phyloP scores from a whole-genome alignment of 2,329 filamentous ascomycete species.

The Fusarium devonianum region DNA sequence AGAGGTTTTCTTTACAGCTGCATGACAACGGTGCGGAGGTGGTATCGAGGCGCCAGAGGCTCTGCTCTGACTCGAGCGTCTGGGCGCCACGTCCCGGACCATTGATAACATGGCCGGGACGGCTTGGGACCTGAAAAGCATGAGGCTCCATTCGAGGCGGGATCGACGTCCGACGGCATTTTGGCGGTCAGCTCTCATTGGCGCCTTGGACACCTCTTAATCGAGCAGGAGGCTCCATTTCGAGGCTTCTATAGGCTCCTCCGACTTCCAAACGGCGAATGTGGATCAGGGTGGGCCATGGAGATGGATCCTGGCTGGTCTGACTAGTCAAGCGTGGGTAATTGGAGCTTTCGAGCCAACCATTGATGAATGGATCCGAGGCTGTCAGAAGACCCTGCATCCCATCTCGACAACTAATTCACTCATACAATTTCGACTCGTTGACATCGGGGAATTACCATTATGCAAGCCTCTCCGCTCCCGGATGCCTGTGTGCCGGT shows the following conservation, averaged over 20 bases:
- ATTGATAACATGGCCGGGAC: constrained; percentile 10
- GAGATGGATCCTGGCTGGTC: constrained; percentile 28
- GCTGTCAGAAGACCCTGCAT: constrained; percentile 39
- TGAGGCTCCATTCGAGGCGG: constrained; percentile 26
- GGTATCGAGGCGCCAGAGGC: constrained; percentile 6
- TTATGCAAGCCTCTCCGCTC: constrained; percentile 15
- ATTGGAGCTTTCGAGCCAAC: constrained; percentile 21
- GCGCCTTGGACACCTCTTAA: constrained; percentile 11
- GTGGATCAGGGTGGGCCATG: constrained; percentile 23
- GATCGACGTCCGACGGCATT: constrained; percentile 30
- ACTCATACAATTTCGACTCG: constrained; percentile 39
- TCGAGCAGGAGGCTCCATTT: constrained; percentile 15
- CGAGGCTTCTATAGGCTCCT: constrained; percentile 20
- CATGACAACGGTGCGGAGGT: constrained; percentile 23
- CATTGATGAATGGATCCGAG: constrained; percentile 26
- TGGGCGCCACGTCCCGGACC: constrained; percentile 22
- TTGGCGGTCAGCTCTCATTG: constrained; percentile 34
- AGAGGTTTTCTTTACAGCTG: constrained; percentile 18
- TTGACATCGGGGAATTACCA: constrained; percentile 11
- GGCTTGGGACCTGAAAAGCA: constrained; percentile 16
- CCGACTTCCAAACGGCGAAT: constrained; percentile 27
- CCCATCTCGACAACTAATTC: constrained; percentile 36
- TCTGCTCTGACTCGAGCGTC: constrained; percentile 26
- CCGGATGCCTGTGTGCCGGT: constrained; percentile 3
- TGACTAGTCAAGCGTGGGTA: constrained; percentile 19